A percentile compares a stretch with the other conserved stretches of the same genome.
phyloP scores from a whole-genome alignment of 2,329 filamentous ascomycete genomes.

The Graphilbum fragrans region DNA sequence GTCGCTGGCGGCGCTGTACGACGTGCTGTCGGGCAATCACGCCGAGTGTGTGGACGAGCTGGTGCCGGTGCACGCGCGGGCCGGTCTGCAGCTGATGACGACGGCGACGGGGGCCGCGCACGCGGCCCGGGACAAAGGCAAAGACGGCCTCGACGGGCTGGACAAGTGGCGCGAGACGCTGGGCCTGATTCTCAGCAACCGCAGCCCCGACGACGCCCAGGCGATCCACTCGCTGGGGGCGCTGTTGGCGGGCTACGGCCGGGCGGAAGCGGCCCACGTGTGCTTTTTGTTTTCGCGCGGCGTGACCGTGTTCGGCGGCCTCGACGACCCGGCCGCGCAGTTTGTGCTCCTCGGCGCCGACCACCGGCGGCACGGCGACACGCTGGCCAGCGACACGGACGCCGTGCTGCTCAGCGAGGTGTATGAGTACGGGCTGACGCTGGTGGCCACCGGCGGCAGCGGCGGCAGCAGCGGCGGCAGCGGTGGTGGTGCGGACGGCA shows the following conservation, averaged over 20 bases:
- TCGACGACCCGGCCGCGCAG: slow-evolving; percentile 66
- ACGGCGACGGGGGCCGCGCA: slow-evolving; percentile 47
- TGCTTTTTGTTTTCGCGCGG: slow-evolving; percentile 81
- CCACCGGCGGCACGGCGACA: slow-evolving; percentile 57
- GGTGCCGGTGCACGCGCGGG: slow-evolving; percentile 82
- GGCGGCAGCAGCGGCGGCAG: slow-evolving; percentile 20
- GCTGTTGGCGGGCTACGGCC: slow-evolving; percentile 72
- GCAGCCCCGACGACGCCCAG: slow-evolving; percentile 65
- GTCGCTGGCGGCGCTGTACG: slow-evolving; percentile 82
- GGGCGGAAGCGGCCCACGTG: slow-evolving; percentile 83
- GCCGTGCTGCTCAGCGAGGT: slow-evolving; percentile 89
- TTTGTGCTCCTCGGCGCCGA: slow-evolving; percentile 75
- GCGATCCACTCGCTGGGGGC: slow-evolving; percentile 72
- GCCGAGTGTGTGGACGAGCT: slow-evolving; percentile 94
- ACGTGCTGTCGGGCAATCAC: slow-evolving; percentile 84
- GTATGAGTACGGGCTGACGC: slow-evolving; percentile 78
- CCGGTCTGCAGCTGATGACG: slow-evolving; percentile 82
- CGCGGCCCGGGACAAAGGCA: slow-evolving; percentile 27
- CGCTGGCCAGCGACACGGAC: slow-evolving; percentile 70
- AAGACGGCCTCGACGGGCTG: slow-evolving; percentile 70
- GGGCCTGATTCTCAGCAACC: slow-evolving; percentile 74
- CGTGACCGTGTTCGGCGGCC: slow-evolving; percentile 61
- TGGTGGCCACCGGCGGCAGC: slow-evolving; percentile 45
- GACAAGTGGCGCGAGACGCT: slow-evolving; percentile 93
- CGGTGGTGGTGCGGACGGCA: neutral